Percentiles rank a stretch among this genome's conserved stretches.
These are phyloP conservation scores for Setaria italica DNA, from an alignment of 202 grass and related monocot species.

Conservation along the genomic window DNA sequence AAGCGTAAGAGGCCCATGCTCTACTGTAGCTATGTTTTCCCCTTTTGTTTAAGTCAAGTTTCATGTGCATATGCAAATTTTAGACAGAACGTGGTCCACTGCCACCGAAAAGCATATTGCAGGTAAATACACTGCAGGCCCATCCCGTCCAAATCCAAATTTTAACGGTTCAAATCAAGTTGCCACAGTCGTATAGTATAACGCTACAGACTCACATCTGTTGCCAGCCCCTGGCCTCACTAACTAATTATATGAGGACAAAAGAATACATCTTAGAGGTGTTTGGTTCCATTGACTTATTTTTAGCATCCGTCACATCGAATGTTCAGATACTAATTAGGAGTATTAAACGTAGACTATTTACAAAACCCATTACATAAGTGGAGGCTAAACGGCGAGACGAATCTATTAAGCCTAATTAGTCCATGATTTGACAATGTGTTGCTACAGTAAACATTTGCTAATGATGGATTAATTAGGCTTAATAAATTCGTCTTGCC, in stretches of 20 bases:
- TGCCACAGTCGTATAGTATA: background rate
- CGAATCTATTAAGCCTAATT: too few relatives aligned
- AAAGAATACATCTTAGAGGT: too few relatives aligned
- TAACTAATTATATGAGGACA: background rate
- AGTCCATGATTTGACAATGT: too few relatives aligned
- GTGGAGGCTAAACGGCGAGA: too few relatives aligned
- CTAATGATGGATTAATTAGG: too few relatives aligned
- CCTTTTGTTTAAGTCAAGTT: background rate
- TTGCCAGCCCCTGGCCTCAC: background rate
- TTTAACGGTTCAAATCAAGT: background rate
- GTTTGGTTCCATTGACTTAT: too few relatives aligned
- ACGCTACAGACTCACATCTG: background rate
- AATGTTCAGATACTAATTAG: too few relatives aligned
- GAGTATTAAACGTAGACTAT: too few relatives aligned
- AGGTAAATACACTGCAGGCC: background rate
- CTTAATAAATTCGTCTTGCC: too few relatives aligned
- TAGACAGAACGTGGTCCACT: background rate
- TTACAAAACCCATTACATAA: too few relatives aligned
- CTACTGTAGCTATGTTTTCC: background rate
- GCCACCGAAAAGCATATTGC: background rate
- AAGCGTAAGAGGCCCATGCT: conserved; percentile 62
- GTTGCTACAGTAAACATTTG: too few relatives aligned
- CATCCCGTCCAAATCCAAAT: background rate
- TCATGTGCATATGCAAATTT: background rate
- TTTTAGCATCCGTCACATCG: too few relatives aligned